These are phyloP conservation scores for Neonectria ditissima DNA, from an alignment of 2,329 filamentous ascomycete species.

Conservation along the genomic window DNA sequence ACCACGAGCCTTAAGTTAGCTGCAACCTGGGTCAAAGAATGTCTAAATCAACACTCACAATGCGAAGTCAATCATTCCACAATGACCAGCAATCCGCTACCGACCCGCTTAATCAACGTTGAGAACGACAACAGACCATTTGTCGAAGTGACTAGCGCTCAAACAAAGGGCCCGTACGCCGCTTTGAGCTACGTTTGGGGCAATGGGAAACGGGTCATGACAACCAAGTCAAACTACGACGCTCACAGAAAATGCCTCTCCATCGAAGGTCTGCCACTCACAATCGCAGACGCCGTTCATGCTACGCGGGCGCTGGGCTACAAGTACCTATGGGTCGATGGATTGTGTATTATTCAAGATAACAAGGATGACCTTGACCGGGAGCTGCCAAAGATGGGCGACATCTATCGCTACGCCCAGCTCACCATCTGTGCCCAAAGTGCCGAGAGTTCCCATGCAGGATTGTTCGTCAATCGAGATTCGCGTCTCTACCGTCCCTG, in stretches of 20 bases:
- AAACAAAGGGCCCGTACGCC: constrained; percentile 12
- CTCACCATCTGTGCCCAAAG: constrained; percentile 32
- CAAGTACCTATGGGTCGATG: constrained; percentile 24
- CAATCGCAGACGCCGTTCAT: constrained; percentile 19
- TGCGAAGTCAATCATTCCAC: constrained; percentile 3
- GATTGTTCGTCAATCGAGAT: constrained; percentile 21
- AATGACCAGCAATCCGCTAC: not conserved
- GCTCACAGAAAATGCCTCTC: constrained; percentile 13
- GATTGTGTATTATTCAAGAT: constrained; percentile 33
- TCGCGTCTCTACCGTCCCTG: constrained; percentile 23
- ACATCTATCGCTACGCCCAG: constrained; percentile 33
- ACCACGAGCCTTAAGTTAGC: constrained; percentile 1
- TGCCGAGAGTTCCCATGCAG: constrained; percentile 24
- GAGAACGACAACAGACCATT: constrained; percentile 1
- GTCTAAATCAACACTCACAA: not conserved
- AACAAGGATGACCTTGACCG: constrained; percentile 9
- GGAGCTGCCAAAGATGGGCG: constrained; percentile 31
- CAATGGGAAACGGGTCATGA: not conserved
- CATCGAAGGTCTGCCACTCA: constrained; percentile 6
- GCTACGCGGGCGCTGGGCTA: constrained; percentile 15
- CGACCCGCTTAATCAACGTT: constrained; percentile 25
- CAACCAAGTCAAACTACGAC: constrained; percentile 3
- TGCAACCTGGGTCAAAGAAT: constrained; percentile 2
- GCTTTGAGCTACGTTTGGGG: constrained; percentile 33
- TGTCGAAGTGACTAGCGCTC: constrained; percentile 8